phyloP scores from a whole-genome alignment of 257 asterid species.

The Solanum etuberosum region DNA sequence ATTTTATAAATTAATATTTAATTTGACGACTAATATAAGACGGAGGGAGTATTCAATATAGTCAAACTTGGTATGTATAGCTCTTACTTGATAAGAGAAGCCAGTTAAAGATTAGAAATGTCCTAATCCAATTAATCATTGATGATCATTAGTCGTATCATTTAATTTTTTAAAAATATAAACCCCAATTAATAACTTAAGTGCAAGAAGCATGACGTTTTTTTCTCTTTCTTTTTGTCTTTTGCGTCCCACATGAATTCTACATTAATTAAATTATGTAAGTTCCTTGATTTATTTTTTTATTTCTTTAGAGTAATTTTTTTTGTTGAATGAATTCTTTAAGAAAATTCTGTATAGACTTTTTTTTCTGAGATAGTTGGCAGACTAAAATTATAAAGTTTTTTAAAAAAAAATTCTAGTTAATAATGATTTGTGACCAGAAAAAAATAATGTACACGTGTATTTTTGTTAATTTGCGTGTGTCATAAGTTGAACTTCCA shows the following conservation, averaged over 20 bases:
- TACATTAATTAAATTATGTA: not conserved
- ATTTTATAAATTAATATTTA: too few species aligned
- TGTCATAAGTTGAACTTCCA: not conserved
- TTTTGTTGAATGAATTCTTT: not conserved
- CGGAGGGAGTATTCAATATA: not conserved
- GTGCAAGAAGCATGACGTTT: not conserved
- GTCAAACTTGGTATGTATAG: not conserved
- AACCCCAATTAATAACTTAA: not conserved
- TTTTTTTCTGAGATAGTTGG: not conserved
- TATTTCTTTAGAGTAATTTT: not conserved
- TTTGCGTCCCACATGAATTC: not conserved
- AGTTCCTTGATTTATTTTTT: not conserved
- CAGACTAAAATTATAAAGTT: not conserved
- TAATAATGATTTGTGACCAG: not conserved
- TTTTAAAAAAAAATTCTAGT: too few species aligned
- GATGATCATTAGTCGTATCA: not conserved
- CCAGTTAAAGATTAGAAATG: not conserved
- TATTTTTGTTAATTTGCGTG: not conserved
- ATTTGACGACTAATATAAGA: too few species aligned
- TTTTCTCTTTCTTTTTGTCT: not conserved
- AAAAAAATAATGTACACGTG: not conserved
- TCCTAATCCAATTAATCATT: not conserved
- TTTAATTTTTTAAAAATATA: not conserved
- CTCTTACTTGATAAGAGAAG: conserved; percentile 8
- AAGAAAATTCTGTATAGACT: not conserved